Percentiles rank a stretch among this genome's conserved stretches.
Evolutionary conservation across 768 basidiomycete species (phyloP).

Genomic region (Dendrothele bispora): DNA sequence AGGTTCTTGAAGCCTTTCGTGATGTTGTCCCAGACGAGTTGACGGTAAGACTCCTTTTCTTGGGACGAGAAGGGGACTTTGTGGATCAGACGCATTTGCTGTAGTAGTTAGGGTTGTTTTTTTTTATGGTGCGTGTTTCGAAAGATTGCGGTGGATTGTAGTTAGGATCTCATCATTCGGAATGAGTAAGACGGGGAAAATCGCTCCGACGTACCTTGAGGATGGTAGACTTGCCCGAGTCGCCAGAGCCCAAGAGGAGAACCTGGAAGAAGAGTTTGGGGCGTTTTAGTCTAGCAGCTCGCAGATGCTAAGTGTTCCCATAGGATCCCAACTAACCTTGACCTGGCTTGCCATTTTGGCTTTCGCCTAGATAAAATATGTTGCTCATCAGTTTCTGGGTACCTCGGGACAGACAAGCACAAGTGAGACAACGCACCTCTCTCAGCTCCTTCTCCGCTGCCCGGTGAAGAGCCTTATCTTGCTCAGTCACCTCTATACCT

Average conservation of each 20-base stretch:
- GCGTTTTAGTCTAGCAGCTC: neutral
- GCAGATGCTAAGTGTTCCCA: neutral
- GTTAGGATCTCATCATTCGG: too few species aligned
- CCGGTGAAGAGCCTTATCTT: constrained; percentile 62
- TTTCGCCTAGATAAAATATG: constrained; percentile 55
- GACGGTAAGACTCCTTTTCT: constrained; percentile 88
- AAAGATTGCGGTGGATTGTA: too few species aligned
- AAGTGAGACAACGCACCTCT: constrained; percentile 51
- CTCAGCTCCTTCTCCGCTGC: constrained; percentile 78
- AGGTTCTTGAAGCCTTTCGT: constrained; percentile 81
- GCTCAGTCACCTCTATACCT: constrained; percentile 61
- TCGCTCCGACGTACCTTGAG: constrained; percentile 61
- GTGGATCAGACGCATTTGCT: constrained; percentile 99
- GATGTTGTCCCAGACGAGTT: constrained; percentile 91
- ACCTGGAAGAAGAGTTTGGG: constrained; percentile 46
- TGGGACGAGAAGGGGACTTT: constrained; percentile 75
- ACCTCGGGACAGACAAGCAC: neutral
- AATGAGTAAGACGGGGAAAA: neutral
- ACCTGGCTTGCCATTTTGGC: constrained; percentile 69
- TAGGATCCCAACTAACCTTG: constrained; percentile 49
- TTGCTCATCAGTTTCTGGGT: neutral
- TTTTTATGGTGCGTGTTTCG: too few species aligned
- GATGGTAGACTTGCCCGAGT: constrained; percentile 91
- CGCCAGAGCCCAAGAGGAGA: constrained; percentile 88
- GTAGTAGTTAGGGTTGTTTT: constrained; percentile 11